phyloP scores from a whole-genome alignment of 2,329 filamentous ascomycete genomes.

The Metarhizium rileyi region DNA sequence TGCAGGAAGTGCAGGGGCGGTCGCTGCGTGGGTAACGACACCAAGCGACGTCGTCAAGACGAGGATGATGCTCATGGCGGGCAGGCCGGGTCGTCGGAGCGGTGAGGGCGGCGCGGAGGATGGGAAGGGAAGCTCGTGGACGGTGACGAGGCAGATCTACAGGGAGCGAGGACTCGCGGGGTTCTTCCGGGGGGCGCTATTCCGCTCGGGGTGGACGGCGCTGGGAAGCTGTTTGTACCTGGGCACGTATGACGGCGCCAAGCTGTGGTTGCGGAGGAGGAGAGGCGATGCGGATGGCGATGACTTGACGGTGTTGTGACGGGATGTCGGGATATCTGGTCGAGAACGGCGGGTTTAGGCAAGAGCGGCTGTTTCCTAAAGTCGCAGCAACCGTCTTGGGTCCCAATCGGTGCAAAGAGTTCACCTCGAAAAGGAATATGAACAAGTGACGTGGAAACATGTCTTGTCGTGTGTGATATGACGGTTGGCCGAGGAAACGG shows the following conservation, averaged over 20 bases:
- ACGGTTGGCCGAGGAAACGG: background rate
- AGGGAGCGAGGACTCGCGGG: slow-evolving; percentile 59
- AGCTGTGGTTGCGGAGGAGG: slow-evolving; percentile 46
- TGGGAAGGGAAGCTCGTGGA: slow-evolving; percentile 26
- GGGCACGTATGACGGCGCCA: slow-evolving; percentile 74
- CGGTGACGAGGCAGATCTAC: slow-evolving; percentile 56
- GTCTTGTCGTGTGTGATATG: background rate
- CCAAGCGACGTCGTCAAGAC: slow-evolving; percentile 88
- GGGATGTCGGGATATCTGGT: slow-evolving; percentile 4
- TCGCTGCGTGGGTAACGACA: slow-evolving; percentile 75
- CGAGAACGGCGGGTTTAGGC: background rate
- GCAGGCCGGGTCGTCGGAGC: slow-evolving; percentile 9
- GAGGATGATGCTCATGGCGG: slow-evolving; percentile 68
- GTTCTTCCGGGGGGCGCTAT: slow-evolving; percentile 64
- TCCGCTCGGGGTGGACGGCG: slow-evolving; percentile 73
- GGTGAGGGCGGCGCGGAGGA: slow-evolving; percentile 10
- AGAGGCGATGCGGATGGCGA: slow-evolving; percentile 27
- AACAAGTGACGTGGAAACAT: background rate
- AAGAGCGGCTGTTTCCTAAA: background rate
- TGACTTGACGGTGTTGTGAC: slow-evolving; percentile 23
- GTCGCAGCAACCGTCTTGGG: background rate
- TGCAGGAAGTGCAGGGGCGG: slow-evolving; percentile 62
- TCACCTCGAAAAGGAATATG: background rate
- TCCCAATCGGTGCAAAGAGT: background rate
- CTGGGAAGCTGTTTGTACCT: slow-evolving; percentile 77